Evolutionary conservation across 805 yeast species (phyloP), one percentile per base, ranked within the genome.

Genomic region (Cephaloascus albidus): DNA sequence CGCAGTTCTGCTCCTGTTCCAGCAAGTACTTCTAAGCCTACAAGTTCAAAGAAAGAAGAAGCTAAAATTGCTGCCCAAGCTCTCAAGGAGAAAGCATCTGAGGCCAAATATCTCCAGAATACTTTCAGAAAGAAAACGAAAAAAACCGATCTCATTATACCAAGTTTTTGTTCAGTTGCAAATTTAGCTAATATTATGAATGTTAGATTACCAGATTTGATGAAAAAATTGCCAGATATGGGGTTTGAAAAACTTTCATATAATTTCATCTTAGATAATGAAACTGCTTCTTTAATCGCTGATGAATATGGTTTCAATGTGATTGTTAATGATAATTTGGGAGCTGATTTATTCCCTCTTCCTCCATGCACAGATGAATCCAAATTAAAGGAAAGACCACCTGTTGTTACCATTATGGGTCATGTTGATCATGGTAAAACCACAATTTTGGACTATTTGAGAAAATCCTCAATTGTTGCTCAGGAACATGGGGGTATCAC

Each of bases 391-490:
- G 68, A 79, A 4, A 67, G 97, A 46, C 88, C 98, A 0, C 98
- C 98, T 0, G 82, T 93, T 18, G 97, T 93, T 4, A 89, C 98
- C 0, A 85, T 93, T 38, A 93, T 93, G 97, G 98, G 98, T 2
- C 98, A 93, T 58, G 98, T 93, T 23, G 98, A 93, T 59, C 98
- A 93, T 54, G 98, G 98, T 2, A 93, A 93, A 57, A 93, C 98
- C 2, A 90, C 98, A 0, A 81, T 93, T 43, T 70, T 93, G 40
- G 98, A 93, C 57, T 76, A 78, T 52, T 64, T 93, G 50, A 70
- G 97, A 35, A 87, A 85, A 47, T 83, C 96, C 0, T 76, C 89
- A 0, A 77, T 93, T 5, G 97, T 82, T 0, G 76, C 77, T 23
- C 74, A 79, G 33, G 98, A 93, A 55, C 85, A 79, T 57, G 98